These are phyloP conservation scores for Hypomontagnella submonticulosa DNA, from an alignment of 495 filamentous ascomycete genomes.

Conservation along the genomic window DNA sequence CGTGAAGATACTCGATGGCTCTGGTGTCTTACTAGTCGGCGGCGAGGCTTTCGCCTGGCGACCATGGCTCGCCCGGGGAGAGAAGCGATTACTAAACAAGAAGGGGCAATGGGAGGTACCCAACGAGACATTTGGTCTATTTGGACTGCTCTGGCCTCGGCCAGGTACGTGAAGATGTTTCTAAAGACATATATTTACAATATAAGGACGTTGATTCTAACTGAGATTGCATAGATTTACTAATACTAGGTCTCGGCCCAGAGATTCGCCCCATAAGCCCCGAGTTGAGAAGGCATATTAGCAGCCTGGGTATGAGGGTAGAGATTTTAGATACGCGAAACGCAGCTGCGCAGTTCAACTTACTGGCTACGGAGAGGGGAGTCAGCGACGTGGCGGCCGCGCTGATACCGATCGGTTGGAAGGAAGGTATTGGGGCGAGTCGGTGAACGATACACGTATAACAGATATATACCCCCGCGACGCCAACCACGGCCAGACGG, in stretches of 20 bases:
- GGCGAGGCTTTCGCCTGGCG: conserved; percentile 91
- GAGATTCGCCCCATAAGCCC: conserved; percentile 80
- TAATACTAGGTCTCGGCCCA: conserved; percentile 87
- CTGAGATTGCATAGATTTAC: conserved; percentile 69
- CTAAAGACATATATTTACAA: not conserved
- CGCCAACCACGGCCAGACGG: not conserved
- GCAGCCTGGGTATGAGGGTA: conserved; percentile 81
- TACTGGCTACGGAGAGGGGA: conserved; percentile 85
- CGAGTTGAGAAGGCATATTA: conserved; percentile 74
- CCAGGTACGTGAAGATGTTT: conserved; percentile 72
- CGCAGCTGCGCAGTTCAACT: conserved; percentile 89
- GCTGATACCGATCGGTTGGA: conserved; percentile 87
- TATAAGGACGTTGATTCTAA: not conserved
- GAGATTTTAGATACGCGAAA: conserved; percentile 94
- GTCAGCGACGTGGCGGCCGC: conserved; percentile 86
- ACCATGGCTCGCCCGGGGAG: conserved; percentile 70
- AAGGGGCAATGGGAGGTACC: conserved; percentile 85
- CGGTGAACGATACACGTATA: conserved; percentile 14
- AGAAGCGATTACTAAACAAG: conserved; percentile 69
- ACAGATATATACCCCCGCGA: not conserved
- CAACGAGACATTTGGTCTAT: conserved; percentile 76
- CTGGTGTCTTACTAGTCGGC: conserved; percentile 77
- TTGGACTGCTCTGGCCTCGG: conserved; percentile 87
- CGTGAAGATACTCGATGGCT: conserved; percentile 69
- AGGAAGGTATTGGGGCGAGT: conserved; percentile 59